Evolutionary conservation across 805 yeast genomes (phyloP), one percentile per base, ranked within the genome.

Genomic region (Wickerhamomyces chaumierensis): DNA sequence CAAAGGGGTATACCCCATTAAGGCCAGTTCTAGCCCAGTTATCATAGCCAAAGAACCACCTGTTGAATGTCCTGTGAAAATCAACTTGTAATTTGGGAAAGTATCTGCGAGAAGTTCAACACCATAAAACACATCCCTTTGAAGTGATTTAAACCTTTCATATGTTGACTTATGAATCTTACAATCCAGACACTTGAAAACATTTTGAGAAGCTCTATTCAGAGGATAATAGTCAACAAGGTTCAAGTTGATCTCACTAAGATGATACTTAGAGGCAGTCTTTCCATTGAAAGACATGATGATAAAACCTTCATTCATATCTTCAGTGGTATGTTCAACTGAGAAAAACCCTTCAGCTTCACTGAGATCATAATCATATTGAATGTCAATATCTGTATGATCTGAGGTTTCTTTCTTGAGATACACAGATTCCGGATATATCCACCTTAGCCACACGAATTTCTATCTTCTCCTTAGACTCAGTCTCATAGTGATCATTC

Each of bases 11-110:
- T 60, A 61, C 0, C 81, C 85, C 55, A 73, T 44, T 14, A 75
- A 47, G 36, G 70, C 62, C 33, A 78, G 61, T 49, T 82, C 92
- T 17, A 76, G 62, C 0, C 81, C 90, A 9, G 73, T 63, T 36
- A 83, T 61, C 3, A 67, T 57, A 2, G 88, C 79, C 28, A 81
- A 49, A 0, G 90, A 85, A 0, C 79, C 94, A 3, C 87, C 87
- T 40, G 82, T 57, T 0, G 94, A 83, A 56, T 83, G 94, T 0
- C 94, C 94, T 0, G 77, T 61, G 2, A 78, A 63, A 1, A 73
- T 66, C 8, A 81, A 42, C 19, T 60, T 52, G 53, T 75, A 79
- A 27, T 62, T 64, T 0, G 78, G 77, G 48, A 71, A 57, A 9
- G 58, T 47, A 2, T 55, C 44, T 21, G 57, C 48, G 25, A 73